Conservation (phyloP, 1,284 basidiomycete genomes). For the Tilletiopsis washingtonensis region DNA sequence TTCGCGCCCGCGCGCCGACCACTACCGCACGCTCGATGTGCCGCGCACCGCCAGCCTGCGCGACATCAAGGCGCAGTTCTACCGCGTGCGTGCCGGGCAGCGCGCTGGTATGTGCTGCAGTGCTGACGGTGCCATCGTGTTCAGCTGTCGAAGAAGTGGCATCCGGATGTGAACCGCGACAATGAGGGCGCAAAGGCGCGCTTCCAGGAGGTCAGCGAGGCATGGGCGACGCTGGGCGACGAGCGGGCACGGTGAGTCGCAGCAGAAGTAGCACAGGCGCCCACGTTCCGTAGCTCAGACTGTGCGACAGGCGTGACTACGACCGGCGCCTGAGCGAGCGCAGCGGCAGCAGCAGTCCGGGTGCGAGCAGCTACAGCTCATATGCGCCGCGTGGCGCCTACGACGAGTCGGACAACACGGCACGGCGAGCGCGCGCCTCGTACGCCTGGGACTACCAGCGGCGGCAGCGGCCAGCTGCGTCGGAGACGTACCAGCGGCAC, state of each 20-base stretch:
- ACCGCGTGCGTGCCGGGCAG: constrained; percentile 24
- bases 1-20: constrained; percentile 5
- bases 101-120: too few species aligned
- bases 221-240: constrained; percentile 35
- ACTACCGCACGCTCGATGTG: constrained; percentile 29
- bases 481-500: not conserved
- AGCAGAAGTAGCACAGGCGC: not conserved
- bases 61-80: constrained; percentile 46
- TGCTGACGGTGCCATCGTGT: too few species aligned
- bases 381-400: too few species aligned
- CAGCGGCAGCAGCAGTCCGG: constrained; percentile 13
- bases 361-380: constrained; percentile 7
- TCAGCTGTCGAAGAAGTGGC: constrained; percentile 39
- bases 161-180: constrained; percentile 40
- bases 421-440: constrained; percentile 28
- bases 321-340: not conserved
- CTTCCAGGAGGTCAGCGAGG: constrained; percentile 44
- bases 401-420: constrained; percentile 20
- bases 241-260: constrained; percentile 13
- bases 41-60: constrained; percentile 24
- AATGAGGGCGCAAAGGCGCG: constrained; percentile 33
- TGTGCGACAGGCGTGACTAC: constrained; percentile 9
- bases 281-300: not conserved
- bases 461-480: constrained; percentile 7
- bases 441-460: constrained; percentile 45